Evolutionary conservation across 306 rosid genomes (phyloP), one percentile per base, ranked within the genome.

Genomic region (Rosa rugosa): DNA sequence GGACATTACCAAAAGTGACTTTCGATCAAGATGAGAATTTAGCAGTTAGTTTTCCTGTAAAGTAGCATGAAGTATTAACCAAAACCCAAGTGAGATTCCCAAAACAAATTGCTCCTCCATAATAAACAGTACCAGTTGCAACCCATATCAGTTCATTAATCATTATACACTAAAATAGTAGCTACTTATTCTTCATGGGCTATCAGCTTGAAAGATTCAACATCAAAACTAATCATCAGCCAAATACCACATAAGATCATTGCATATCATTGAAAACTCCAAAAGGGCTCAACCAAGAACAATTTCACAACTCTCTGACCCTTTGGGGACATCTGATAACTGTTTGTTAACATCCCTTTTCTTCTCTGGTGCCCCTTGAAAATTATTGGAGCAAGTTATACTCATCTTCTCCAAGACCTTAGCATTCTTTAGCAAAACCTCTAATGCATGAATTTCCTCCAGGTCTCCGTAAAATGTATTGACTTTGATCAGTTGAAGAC

Each of bases 391-490:
- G 20, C 23, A 53, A 18, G 23, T 53, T 53, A 54, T 54, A 54
- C 23, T 27, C 74, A 45, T 13, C 20, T 69, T 69, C 74, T 45
- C 27, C 54, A 69, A 44, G 74, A 69, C 74, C 41, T n/a, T 12
- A 20, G 41, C 74, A 69, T 69, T 69, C 22, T 69, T 69, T 3
- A 69, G 56, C 56, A 69, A 45, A 69, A 69, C 11, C 74, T 69
- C 23, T 7, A 45, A 45, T 25, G 56, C 41, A 7, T 13, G 0
- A 69, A 44, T 8, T 54, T 69, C 74, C 5, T 69, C 20, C 57
- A 44, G 12, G 16, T 69, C 11, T 23, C 57, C 74, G 5, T 25
- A 2, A 45, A 69, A 45, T 23, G 12, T 4, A 5, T 49, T 4
- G 2, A 11, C 56, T 69, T 22, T 9, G 44, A 69, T 14, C 74